A percentile compares a stretch with the other conserved stretches of the same genome.
These are phyloP conservation scores for Pyricularia grisea DNA, from an alignment of 2,329 filamentous ascomycete genomes.

Conservation along the genomic window DNA sequence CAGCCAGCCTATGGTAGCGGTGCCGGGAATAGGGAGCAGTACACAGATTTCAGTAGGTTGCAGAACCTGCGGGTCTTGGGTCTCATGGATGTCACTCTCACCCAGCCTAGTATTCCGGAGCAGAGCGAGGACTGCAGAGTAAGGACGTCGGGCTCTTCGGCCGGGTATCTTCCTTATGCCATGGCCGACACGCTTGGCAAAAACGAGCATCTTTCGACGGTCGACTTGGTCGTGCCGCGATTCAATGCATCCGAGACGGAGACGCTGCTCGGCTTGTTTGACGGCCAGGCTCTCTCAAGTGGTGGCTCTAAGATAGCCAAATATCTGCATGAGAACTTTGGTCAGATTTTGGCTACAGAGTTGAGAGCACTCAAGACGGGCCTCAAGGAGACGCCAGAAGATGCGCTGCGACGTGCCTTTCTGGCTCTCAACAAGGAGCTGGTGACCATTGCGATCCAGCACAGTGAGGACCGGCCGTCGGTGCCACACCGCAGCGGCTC, in stretches of 20 bases:
- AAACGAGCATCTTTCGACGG: conserved; percentile 89
- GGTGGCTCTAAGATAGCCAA: conserved; percentile 95
- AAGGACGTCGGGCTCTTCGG: conserved; percentile 89
- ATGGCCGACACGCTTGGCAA: conserved; percentile 94
- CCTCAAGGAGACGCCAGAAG: conserved; percentile 58
- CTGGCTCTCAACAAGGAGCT: conserved; percentile 88
- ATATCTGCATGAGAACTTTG: conserved; percentile 93
- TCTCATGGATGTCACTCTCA: conserved; percentile 96
- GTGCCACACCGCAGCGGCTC: conserved; percentile 59
- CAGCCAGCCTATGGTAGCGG: conserved; percentile 46
- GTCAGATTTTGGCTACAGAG: conserved; percentile 72
- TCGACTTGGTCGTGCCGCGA: conserved; percentile 88
- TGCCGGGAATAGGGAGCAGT: conserved; percentile 56
- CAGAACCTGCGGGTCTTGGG: conserved; percentile 79
- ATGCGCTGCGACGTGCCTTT: conserved; percentile 81
- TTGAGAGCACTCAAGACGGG: conserved; percentile 58
- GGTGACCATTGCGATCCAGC: conserved; percentile 72
- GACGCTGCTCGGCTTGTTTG: conserved; percentile 88
- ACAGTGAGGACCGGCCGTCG: conserved; percentile 62
- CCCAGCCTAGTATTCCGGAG: conserved; percentile 85
- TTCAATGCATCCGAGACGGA: conserved; percentile 87
- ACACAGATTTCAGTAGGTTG: conserved; percentile 81
- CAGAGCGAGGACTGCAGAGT: conserved; percentile 93
- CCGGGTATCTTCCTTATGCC: conserved; percentile 85
- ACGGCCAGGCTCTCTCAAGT: conserved; percentile 80